These are phyloP conservation scores for Pseudognaphalium luteoalbum DNA, from an alignment of 129 eudicot genomes.

Conservation along the genomic window DNA sequence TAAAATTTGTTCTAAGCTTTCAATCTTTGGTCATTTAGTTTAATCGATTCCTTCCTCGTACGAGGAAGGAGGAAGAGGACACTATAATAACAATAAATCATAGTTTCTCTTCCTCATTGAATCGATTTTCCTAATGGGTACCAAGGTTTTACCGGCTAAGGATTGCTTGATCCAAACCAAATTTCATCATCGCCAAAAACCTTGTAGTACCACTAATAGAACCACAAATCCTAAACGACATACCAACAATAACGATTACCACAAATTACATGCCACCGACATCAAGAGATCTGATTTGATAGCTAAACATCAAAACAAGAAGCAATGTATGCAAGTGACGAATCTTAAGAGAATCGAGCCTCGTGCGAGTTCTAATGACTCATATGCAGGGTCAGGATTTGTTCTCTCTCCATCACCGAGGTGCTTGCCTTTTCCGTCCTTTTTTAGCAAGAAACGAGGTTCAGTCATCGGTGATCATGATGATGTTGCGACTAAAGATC, in stretches of 20 bases:
- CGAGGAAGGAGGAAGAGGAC: slow-evolving; percentile 19
- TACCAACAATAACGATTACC: neutral
- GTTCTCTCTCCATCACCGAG: slow-evolving; percentile 10
- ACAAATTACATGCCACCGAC: neutral
- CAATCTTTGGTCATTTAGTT: neutral
- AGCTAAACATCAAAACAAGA: slow-evolving; percentile 1
- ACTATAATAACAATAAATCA: neutral
- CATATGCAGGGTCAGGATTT: slow-evolving; percentile 7
- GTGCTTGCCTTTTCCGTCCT: slow-evolving; percentile 6
- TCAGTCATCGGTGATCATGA: neutral
- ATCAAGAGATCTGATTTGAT: slow-evolving; percentile 1
- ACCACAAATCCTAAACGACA: neutral
- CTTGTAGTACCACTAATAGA: neutral
- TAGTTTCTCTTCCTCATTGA: slow-evolving; percentile 12
- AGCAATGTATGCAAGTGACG: neutral
- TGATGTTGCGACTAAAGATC: slow-evolving; percentile 13
- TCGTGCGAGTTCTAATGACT: neutral
- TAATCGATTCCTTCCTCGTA: slow-evolving; percentile 14
- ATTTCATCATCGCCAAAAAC: neutral
- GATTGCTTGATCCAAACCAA: neutral
- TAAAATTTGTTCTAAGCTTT: neutral
- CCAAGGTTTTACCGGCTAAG: neutral
- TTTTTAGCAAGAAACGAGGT: slow-evolving; percentile 16
- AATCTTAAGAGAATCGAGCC: neutral
- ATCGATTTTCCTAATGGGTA: slow-evolving; percentile 19